Base-by-base conservation (phyloP, 345 rosid species). In the Heritiera littoralis region DNA sequence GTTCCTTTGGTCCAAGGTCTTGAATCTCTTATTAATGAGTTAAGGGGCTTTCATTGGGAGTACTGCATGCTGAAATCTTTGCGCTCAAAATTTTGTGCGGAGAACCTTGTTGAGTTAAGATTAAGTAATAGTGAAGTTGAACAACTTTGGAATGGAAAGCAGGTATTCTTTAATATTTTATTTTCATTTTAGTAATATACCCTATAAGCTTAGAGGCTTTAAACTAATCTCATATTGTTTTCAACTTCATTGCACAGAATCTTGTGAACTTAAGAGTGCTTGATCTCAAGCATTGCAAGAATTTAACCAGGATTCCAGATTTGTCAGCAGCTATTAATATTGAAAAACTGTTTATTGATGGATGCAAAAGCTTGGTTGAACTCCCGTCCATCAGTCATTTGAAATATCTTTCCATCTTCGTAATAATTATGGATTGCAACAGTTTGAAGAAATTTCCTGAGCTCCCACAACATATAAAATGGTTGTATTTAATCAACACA, bases 41-140 rank as follows among this genome's bases (percentile, higher is more conserved):
- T 85, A 32, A 63, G 85, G 49, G 82, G 71, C 79, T 80, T 87
- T 56, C 71, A 79, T 9, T 87, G 90, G 88, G 64, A 72, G 48
- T 61, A 83, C 14, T 87, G 63, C 61, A 83, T 85, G 0, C 52
- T 72, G 23, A 78, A 74, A 3, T 80, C 80, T 38, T 9, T 87
- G 51, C 87, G 84, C 32, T 41, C 49, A 6, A 49, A 76, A 20
- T 82, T 81, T 52, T 66, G 74, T 32, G 82, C 81, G 0, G 77
- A 80, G 41, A 81, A 84, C 10, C 83, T 81, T 38, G 84, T 85
- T 3, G 80, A 80, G 64, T 78, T 85, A 52, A 73, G 71, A 40
- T 38, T 73, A 58, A 51, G 60, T 12, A 0, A 71, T 32, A 77
- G 90, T 76, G 23, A 41, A 10, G 7, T 87, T 11, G 67, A 82